Evolutionary conservation across 2,329 filamentous ascomycete genomes (phyloP).

Genomic region (Verticillium klebahnii): DNA sequence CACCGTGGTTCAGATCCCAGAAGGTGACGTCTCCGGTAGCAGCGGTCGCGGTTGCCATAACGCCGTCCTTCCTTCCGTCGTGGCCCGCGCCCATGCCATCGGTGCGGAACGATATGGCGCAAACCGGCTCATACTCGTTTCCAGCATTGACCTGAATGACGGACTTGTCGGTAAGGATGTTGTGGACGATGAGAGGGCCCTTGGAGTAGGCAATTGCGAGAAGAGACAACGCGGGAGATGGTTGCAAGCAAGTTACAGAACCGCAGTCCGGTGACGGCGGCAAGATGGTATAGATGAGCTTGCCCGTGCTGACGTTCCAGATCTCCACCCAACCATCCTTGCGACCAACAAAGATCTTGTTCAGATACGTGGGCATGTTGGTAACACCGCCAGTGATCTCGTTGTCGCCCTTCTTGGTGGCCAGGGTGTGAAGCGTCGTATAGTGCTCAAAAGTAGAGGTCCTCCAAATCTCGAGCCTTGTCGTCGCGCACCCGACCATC

Average conservation of each 20-base stretch:
- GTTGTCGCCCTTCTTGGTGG: slow-evolving; percentile 53
- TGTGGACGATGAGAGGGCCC: slow-evolving; percentile 74
- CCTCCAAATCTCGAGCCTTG: slow-evolving; percentile 86
- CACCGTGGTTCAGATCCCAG: slow-evolving; percentile 91
- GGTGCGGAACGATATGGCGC: slow-evolving; percentile 83
- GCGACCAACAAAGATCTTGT: slow-evolving; percentile 89
- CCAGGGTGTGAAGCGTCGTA: slow-evolving; percentile 67
- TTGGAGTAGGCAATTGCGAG: slow-evolving; percentile 83
- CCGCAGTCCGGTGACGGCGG: slow-evolving; percentile 70
- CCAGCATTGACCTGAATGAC: slow-evolving; percentile 66
- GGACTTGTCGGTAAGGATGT: slow-evolving; percentile 73
- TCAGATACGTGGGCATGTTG: slow-evolving; percentile 91
- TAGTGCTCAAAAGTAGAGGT: slow-evolving; percentile 80
- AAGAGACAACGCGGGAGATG: slow-evolving; percentile 77
- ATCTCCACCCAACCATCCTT: slow-evolving; percentile 89
- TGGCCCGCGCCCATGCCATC: slow-evolving; percentile 85
- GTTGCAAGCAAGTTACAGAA: slow-evolving; percentile 80
- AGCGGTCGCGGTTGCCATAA: slow-evolving; percentile 86
- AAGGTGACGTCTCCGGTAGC: slow-evolving; percentile 85
- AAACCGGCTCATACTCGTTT: slow-evolving; percentile 61
- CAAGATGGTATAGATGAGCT: slow-evolving; percentile 84
- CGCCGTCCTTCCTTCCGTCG: slow-evolving; percentile 78
- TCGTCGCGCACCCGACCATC: slow-evolving; percentile 76
- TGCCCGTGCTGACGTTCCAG: slow-evolving; percentile 92
- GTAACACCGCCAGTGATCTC: slow-evolving; percentile 73